These are phyloP conservation scores for Apiospora malaysiana DNA, from an alignment of 2,329 filamentous ascomycete genomes.

Conservation along the genomic window DNA sequence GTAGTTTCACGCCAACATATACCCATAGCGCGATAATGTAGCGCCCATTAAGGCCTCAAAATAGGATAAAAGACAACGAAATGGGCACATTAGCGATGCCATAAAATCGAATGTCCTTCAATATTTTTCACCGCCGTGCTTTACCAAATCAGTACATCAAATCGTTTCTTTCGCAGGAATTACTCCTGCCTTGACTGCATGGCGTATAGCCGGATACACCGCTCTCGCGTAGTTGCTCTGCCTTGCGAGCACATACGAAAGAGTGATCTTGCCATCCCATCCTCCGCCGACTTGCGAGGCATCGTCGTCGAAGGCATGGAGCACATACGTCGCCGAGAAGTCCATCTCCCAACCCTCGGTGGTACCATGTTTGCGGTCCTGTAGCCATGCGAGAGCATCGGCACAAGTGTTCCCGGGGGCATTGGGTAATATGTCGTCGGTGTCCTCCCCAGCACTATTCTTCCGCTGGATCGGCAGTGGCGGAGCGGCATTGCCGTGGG, in stretches of 20 bases:
- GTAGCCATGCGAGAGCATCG: slow-evolving; percentile 10
- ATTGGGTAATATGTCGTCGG: neutral
- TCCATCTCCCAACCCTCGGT: slow-evolving; percentile 32
- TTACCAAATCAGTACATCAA: neutral
- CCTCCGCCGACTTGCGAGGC: slow-evolving; percentile 22
- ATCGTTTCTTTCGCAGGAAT: slow-evolving; percentile 20
- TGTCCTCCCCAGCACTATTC: no score
- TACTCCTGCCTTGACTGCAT: slow-evolving; percentile 27
- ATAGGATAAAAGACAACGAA: neutral
- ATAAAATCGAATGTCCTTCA: neutral
- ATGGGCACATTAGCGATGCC: neutral
- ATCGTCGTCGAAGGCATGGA: slow-evolving; percentile 33
- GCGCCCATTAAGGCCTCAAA: no score
- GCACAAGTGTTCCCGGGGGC: neutral
- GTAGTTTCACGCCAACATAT: no score
- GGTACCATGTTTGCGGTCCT: slow-evolving; percentile 28
- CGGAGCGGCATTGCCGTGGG: neutral
- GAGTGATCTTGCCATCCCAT: slow-evolving; percentile 30
- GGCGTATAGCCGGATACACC: slow-evolving; percentile 29
- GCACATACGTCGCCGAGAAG: slow-evolving; percentile 34
- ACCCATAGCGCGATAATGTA: no score
- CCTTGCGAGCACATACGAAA: slow-evolving; percentile 31
- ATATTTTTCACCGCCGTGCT: no score
- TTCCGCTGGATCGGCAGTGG: neutral
- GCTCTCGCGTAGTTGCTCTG: slow-evolving; percentile 31